phyloP scores from a whole-genome alignment of 495 filamentous ascomycete species.

The Cercophora newfieldiana region DNA sequence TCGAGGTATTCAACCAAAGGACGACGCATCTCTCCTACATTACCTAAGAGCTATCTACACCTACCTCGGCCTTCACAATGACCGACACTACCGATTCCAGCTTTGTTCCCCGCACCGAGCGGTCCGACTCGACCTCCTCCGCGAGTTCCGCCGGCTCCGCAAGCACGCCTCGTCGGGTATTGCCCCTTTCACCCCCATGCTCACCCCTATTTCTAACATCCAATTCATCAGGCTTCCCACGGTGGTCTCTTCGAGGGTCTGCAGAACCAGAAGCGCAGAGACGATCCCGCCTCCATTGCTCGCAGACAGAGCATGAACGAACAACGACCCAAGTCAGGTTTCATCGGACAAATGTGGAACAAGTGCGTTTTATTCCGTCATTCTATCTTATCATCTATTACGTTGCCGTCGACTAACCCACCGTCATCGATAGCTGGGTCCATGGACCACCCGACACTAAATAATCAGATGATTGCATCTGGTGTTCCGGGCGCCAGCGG shows the following conservation, averaged over 20 bases:
- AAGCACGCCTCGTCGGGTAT: slow-evolving; percentile 21
- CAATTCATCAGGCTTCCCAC: slow-evolving; percentile 33
- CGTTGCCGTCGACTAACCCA: background rate
- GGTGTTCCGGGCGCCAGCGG: background rate
- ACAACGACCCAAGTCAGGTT: slow-evolving; percentile 43
- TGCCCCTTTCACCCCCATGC: background rate
- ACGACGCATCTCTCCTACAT: background rate
- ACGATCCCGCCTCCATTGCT: slow-evolving; percentile 40
- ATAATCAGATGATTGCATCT: background rate
- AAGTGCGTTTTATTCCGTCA: slow-evolving; percentile 29
- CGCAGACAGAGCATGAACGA: slow-evolving; percentile 47
- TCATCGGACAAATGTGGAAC: slow-evolving; percentile 50
- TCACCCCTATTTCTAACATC: background rate
- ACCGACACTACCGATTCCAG: background rate
- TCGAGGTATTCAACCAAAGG: background rate
- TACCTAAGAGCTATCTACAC: background rate
- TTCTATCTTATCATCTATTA: background rate
- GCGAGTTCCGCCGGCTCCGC: slow-evolving; percentile 21
- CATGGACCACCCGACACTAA: background rate
- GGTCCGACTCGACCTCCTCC: slow-evolving; percentile 33
- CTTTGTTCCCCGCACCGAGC: slow-evolving; percentile 24
- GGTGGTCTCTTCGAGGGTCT: slow-evolving; percentile 42
- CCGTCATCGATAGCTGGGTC: background rate
- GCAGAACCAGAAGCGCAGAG: slow-evolving; percentile 43
- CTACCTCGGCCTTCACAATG: background rate